A percentile compares a stretch with the other conserved stretches of the same genome.
phyloP scores from a whole-genome alignment of 192 early-diverging fungal species.

The Backusella mclennaniae region DNA sequence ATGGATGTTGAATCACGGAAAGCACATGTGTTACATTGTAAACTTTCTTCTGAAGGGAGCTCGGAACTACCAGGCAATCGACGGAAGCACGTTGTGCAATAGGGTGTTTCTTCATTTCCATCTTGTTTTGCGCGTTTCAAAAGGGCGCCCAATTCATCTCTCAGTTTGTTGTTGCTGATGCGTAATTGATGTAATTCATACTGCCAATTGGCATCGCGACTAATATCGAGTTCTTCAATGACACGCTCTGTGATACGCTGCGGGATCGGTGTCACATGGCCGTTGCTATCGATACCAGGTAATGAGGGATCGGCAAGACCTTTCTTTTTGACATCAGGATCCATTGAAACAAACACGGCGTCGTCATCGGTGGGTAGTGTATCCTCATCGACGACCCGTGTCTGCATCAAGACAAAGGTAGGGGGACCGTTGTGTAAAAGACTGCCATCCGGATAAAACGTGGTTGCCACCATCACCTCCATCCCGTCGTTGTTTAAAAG shows the following conservation, averaged over 20 bases:
- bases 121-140: conserved; percentile 1
- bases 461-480: conserved; percentile 33
- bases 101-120: not conserved
- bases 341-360: conserved; percentile 12
- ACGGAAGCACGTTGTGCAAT: conserved; percentile 16
- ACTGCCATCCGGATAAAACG: conserved; percentile 39
- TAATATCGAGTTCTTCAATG: conserved; percentile 26
- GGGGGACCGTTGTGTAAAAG: conserved; percentile 6
- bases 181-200: conserved; percentile 43
- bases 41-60: not conserved
- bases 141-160: conserved; percentile 47
- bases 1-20: too few relatives aligned
- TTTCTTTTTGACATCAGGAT: conserved; percentile 21
- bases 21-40: not conserved
- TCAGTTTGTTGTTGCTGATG: conserved; percentile 54
- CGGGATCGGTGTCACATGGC: not conserved
- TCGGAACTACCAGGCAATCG: conserved; percentile 13
- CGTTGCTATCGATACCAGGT: conserved; percentile 3
- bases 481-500: conserved; percentile 36
- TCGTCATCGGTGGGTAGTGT: not conserved
- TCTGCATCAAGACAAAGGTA: conserved; percentile 34
- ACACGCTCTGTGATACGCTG: conserved; percentile 6
- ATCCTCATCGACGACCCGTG: conserved; percentile 10
- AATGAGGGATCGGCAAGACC: conserved; percentile 1
- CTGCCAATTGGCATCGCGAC: conserved; percentile 30